phyloP scores from a whole-genome alignment of 352 stramenopile species.

The Blastocystis sp. region DNA sequence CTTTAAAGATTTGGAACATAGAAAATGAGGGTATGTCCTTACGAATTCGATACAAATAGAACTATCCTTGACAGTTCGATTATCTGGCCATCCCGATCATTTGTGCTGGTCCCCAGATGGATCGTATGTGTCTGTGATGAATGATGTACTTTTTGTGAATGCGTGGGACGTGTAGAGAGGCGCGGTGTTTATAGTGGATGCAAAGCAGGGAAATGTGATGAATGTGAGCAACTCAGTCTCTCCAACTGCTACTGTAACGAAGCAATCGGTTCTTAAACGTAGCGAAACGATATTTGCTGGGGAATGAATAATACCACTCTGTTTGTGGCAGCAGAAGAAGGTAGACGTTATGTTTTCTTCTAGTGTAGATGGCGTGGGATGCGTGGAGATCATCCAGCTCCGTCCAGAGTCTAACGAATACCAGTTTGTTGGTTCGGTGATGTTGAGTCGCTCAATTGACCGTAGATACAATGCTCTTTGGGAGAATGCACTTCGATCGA shows the following conservation, averaged over 20 bases:
- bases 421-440: not conserved
- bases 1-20: constrained; percentile 42
- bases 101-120: constrained; percentile 36
- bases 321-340: not conserved
- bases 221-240: not conserved
- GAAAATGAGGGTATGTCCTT: not conserved
- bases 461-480: not conserved
- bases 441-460: not conserved
- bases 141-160: not conserved
- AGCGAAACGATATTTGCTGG: constrained; percentile 38
- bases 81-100: not conserved
- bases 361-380: not conserved
- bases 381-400: constrained; percentile 16
- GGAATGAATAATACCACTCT: not conserved
- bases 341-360: not conserved
- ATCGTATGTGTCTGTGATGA: not conserved
- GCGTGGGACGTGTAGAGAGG: not conserved
- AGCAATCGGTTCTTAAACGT: not conserved
- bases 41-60: not conserved
- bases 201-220: not conserved
- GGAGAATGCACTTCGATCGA: constrained; percentile 33
- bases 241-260: not conserved
- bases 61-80: not conserved
- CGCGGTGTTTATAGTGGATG: not conserved
- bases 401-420: not conserved